Conservation (phyloP, 305 asterid species). For the Fraxinus greggii region DNA sequence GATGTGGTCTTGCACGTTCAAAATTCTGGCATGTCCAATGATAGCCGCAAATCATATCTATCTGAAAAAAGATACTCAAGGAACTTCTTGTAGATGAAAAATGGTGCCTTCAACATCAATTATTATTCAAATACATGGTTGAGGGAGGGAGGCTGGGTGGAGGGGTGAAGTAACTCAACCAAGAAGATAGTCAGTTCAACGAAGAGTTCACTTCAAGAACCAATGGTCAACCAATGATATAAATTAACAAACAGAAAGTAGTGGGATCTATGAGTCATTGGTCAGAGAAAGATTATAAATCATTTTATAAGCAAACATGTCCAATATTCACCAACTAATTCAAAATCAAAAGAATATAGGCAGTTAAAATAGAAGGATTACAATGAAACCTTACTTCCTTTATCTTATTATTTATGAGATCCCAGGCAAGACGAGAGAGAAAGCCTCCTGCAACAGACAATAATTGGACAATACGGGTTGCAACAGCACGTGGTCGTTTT, state of each 20-base stretch:
- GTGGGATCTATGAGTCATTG: not conserved
- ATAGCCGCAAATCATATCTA: not conserved
- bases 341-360: constrained; percentile 1
- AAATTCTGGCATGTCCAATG: not conserved
- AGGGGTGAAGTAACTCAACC: not conserved
- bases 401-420: constrained; percentile 73
- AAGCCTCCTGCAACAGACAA: constrained; percentile 94
- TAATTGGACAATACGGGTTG: constrained; percentile 87
- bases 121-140: not conserved
- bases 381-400: constrained; percentile 61
- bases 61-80: not conserved
- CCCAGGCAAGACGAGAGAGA: constrained; percentile 79
- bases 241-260: not conserved
- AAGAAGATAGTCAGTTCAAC: not conserved
- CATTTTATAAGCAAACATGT: not conserved
- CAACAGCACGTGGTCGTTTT: constrained; percentile 91
- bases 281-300: not conserved
- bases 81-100: not conserved
- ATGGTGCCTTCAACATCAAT: not conserved
- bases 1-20: not conserved
- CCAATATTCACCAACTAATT: not conserved
- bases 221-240: not conserved
- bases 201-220: not conserved
- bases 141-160: not conserved
- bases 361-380: constrained; percentile 5